phyloP scores from a whole-genome alignment of 2,329 filamentous ascomycete genomes.

The Fusarium sacchari region DNA sequence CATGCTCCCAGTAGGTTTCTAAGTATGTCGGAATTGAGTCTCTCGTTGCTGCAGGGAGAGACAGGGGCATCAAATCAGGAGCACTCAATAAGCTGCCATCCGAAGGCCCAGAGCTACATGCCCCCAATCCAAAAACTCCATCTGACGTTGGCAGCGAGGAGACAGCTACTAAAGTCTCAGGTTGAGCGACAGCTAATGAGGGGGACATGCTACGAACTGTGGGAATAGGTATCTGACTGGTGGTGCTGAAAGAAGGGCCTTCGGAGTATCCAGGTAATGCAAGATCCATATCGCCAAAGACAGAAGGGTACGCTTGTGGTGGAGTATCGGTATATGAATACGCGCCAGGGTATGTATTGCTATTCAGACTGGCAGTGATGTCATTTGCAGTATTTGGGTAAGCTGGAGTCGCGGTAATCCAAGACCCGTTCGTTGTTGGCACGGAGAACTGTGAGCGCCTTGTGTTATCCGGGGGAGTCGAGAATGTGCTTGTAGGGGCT shows the following conservation, averaged over 20 bases:
- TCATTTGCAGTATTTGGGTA: conserved; percentile 36
- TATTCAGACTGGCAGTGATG: conserved; percentile 35
- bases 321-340: conserved; percentile 44
- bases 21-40: conserved; percentile 61
- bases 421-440: conserved; percentile 46
- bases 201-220: conserved; percentile 62
- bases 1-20: conserved; percentile 63
- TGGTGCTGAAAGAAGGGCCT: conserved; percentile 48
- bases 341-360: conserved; percentile 42
- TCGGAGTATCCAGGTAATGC: conserved; percentile 51
- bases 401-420: conserved; percentile 46
- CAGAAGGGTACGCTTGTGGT: conserved; percentile 47
- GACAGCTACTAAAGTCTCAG: conserved; percentile 61
- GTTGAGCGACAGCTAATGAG: conserved; percentile 57
- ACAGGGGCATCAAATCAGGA: conserved; percentile 42
- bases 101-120: conserved; percentile 55
- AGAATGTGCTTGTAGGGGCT: conserved; percentile 59
- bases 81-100: conserved; percentile 49
- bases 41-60: conserved; percentile 53
- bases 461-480: conserved; percentile 55
- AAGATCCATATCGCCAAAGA: conserved; percentile 48
- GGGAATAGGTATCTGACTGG: conserved; percentile 52
- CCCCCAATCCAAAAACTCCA: conserved; percentile 48
- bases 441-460: conserved; percentile 42
- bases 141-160: conserved; percentile 52